Base-by-base conservation (phyloP, 1,284 basidiomycete genomes). In the Ustilago lituana region DNA sequence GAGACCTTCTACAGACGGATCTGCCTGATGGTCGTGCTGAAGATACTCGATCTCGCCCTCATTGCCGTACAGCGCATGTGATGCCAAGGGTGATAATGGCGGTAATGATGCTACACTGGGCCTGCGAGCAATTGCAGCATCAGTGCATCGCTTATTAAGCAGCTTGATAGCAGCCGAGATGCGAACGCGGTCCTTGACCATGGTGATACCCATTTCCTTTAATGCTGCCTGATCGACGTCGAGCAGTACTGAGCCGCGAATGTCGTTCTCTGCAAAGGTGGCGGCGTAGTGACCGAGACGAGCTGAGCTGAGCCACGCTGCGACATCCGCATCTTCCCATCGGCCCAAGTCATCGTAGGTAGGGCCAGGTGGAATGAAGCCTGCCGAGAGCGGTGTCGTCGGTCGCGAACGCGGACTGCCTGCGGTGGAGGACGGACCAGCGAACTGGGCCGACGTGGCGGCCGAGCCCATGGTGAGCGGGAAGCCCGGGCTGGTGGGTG, bases 161-260 rank as follows among this genome's bases (percentile, higher is more conserved):
- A 60, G 33, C 27, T 79, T 78, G 64, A 82, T 79, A n/a, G 80
- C 79, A n/a, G 71, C 63, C 17, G 57, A 47, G 44, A 82, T 59
- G 23, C 80, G 72, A 17, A 80, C 63, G 10, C 79, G 67, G 17
- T 80, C 80, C 22, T 78, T 79, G 35, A 82, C 70, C 54, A 62
- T 64, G 38, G 70, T 55, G 52, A 82, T 73, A 32, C 80, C 80
- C 80, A 82, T 82, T 59, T 80, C 71, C 49, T 78, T 80, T 29
- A 82, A 60, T 0, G 60, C 64, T 7, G 61, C 50, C 39, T 78
- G 76, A 38, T 80, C 79, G 10, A 82, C 64, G 31, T 80, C 76
- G 26, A 79, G 59, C 19, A 82, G 55, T 15, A 77, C 70, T 4
- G 60, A 51, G 24, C 80, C 80, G 37, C 67, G 65, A 49, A 82